A percentile compares a stretch with the other conserved stretches of the same genome.
Conservation (phyloP, 371 early-diverging fungal species). For the Mucor saturninus region DNA sequence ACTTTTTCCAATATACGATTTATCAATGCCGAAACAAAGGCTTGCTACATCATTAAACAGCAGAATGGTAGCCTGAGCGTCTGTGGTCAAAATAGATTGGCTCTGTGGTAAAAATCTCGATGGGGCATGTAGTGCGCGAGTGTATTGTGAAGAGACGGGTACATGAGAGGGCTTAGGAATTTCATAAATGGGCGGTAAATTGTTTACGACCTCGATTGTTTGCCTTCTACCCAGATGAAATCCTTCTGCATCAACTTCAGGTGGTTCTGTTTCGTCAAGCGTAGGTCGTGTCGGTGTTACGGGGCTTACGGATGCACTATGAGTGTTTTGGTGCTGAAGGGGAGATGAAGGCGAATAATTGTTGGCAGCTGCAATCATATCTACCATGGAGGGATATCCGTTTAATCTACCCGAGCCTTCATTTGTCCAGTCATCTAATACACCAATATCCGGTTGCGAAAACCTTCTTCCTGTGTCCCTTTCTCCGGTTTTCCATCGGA, state of each 20-base stretch:
- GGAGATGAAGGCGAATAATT: not conserved
- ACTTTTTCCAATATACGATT: constrained; percentile 33
- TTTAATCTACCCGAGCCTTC: constrained; percentile 13
- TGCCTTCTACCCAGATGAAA: constrained; percentile 24
- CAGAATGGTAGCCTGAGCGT: constrained; percentile 50
- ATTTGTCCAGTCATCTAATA: constrained; percentile 30
- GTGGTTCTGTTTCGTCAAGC: constrained; percentile 1
- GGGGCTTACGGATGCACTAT: not conserved
- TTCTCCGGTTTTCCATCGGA: constrained; percentile 53
- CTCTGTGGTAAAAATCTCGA: constrained; percentile 66
- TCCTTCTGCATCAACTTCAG: constrained; percentile 7
- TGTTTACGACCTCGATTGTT: constrained; percentile 20
- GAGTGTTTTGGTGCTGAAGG: not conserved
- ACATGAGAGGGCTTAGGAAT: not conserved
- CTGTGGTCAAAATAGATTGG: constrained; percentile 70
- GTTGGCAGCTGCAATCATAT: not conserved
- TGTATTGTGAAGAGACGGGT: constrained; percentile 32
- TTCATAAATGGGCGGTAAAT: constrained; percentile 33
- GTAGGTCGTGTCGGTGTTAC: not conserved
- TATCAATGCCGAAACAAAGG: constrained; percentile 32
- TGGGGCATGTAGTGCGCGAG: constrained; percentile 59
- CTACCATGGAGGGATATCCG: constrained; percentile 15
- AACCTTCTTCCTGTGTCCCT: constrained; percentile 41
- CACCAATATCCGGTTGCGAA: constrained; percentile 46
- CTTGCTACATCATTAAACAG: constrained; percentile 62